These are phyloP conservation scores for Geotrichum reessii DNA, from an alignment of 1,139 yeast species.

Conservation along the genomic window DNA sequence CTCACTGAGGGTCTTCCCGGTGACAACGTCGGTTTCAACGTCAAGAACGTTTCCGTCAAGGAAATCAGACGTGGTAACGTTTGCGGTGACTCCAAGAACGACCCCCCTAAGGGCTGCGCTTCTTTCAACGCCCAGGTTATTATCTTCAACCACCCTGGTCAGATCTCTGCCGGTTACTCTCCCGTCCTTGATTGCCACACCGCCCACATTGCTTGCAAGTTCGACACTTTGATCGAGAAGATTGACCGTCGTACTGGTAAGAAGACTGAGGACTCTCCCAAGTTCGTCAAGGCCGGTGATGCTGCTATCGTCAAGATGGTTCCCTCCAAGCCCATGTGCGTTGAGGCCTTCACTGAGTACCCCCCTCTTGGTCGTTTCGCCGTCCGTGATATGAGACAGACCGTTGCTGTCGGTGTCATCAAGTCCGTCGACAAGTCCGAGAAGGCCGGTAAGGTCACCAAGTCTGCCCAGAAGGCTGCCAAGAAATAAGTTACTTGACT, in stretches of 20 bases:
- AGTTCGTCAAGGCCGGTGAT: conserved; percentile 88
- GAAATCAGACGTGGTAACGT: conserved; percentile 95
- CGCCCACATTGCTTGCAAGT: conserved; percentile 91
- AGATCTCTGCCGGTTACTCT: conserved; percentile 87
- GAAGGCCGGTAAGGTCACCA: too few relatives aligned
- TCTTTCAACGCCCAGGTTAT: conserved; percentile 87
- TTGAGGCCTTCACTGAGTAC: conserved; percentile 94
- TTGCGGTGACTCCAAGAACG: conserved; percentile 93
- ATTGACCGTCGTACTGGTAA: conserved; percentile 94
- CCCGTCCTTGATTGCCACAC: conserved; percentile 95
- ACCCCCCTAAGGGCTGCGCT: conserved; percentile 79
- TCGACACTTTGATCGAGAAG: conserved; percentile 78
- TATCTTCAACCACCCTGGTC: conserved; percentile 91
- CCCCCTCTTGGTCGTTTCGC: conserved; percentile 99
- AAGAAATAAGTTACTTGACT: background rate
- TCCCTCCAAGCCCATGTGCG: conserved; percentile 96
- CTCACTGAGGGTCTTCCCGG: conserved; percentile 83
- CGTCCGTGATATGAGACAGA: conserved; percentile 99
- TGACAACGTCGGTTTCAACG: conserved; percentile 95
- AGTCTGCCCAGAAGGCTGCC: too few relatives aligned
- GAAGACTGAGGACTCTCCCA: conserved; percentile 75
- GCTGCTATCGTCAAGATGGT: conserved; percentile 88
- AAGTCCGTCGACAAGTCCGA: too few relatives aligned
- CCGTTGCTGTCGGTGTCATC: too few relatives aligned
- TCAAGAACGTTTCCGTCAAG: conserved; percentile 90